These are phyloP conservation scores for Xylaria venustula DNA, from an alignment of 495 filamentous ascomycete species.

Conservation along the genomic window DNA sequence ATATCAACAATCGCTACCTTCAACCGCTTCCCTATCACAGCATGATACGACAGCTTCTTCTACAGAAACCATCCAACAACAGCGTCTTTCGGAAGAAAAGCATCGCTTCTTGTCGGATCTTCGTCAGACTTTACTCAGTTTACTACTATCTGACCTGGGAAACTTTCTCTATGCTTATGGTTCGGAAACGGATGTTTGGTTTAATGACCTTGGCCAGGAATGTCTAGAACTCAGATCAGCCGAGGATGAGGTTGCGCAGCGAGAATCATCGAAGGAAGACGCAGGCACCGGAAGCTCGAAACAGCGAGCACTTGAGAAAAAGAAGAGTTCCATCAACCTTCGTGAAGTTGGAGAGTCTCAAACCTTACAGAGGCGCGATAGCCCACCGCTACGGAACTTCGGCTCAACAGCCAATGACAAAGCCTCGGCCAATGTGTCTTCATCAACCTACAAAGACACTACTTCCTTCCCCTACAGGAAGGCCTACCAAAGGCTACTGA, in stretches of 20 bases:
- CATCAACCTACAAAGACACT: slow-evolving; percentile 39
- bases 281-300: slow-evolving; percentile 44
- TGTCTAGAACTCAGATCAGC: slow-evolving; percentile 74
- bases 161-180: slow-evolving; percentile 79
- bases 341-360: slow-evolving; percentile 38
- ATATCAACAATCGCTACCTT: slow-evolving; percentile 37
- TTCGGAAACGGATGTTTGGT: slow-evolving; percentile 93
- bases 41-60: slow-evolving; percentile 57
- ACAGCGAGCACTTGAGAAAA: slow-evolving; percentile 57
- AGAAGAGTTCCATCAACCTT: slow-evolving; percentile 54
- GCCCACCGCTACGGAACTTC: slow-evolving; percentile 34
- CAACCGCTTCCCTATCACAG: slow-evolving; percentile 41
- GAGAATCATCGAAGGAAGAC: slow-evolving; percentile 34
- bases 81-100: slow-evolving; percentile 51
- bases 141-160: slow-evolving; percentile 87
- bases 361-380: slow-evolving; percentile 28
- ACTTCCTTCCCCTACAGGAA: slow-evolving; percentile 67
- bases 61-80: slow-evolving; percentile 58
- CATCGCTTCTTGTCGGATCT: slow-evolving; percentile 71
- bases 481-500: slow-evolving; percentile 75
- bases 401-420: slow-evolving; percentile 43
- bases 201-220: slow-evolving; percentile 72
- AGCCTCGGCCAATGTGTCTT: slow-evolving; percentile 31
- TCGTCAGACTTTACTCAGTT: slow-evolving; percentile 74
- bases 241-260: slow-evolving; percentile 49